Conservation (phyloP, 257 asterid species). For the Handroanthus guayacan region DNA sequence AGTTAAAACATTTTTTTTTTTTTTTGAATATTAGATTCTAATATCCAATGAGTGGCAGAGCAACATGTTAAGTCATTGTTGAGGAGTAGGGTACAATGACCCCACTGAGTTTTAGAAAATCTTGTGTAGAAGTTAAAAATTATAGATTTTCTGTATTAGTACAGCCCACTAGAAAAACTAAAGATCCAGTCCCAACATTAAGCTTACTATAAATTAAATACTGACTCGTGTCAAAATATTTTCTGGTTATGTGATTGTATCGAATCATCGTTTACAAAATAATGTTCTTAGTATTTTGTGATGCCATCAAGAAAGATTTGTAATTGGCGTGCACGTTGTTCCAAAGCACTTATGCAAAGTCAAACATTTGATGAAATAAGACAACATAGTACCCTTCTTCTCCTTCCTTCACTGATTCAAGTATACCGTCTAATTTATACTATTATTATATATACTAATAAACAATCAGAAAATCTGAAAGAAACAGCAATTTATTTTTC, state of each 20-base stretch:
- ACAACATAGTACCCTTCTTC: not conserved
- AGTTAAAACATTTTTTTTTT: not conserved
- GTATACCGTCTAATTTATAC: too few species aligned
- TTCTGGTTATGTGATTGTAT: too few species aligned
- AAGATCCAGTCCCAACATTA: too few species aligned
- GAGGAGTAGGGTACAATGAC: too few species aligned
- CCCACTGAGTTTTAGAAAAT: too few species aligned
- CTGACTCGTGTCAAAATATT: too few species aligned
- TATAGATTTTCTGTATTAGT: too few species aligned
- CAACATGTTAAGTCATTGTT: too few species aligned
- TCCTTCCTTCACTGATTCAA: not conserved
- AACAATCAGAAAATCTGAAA: not conserved
- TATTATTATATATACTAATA: too few species aligned
- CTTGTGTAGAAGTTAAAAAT: too few species aligned
- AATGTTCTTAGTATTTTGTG: not conserved
- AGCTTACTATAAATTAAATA: too few species aligned
- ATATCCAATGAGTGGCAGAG: not conserved
- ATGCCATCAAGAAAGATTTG: not conserved
- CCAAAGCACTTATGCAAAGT: conserved; percentile 31
- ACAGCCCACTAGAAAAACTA: too few species aligned
- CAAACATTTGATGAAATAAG: not conserved
- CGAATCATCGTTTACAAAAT: not conserved
- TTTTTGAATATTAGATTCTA: not conserved
- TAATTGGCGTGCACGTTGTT: conserved; percentile 32
- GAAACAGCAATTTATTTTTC: not conserved